Base-by-base conservation (phyloP, 306 rosid genomes). In the Amphicarpaea edgeworthii region DNA sequence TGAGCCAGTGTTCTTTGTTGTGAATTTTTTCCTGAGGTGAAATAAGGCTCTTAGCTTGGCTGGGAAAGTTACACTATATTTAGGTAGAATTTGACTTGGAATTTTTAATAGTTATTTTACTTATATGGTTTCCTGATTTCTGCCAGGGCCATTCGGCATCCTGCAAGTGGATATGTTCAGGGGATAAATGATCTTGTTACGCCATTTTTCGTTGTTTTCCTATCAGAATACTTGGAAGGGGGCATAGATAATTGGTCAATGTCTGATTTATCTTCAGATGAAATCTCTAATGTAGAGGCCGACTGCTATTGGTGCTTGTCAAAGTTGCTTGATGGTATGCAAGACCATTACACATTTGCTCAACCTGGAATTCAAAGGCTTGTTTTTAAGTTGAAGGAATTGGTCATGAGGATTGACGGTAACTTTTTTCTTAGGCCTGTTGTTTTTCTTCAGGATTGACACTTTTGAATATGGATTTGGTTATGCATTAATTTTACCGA, bases 121-220 rank as follows among this genome's bases (percentile, higher is more conserved):
- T 83, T 70, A 64, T 20, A 49, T 41, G 77, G 21, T 82, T 79
- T 77, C 57, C 58, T 79, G 51, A 49, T 81, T 81, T 60, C 55
- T 84, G 73, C 67, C 86, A 94, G 98, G 98, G 97, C 98, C 50
- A 94, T 94, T 79, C 96, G 96, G 68, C 98, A 94, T 87, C 98
- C 98, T 66, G 98, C 98, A 65, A 94, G 98, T 84, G 98, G 98
- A 81, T 94, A 94, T 69, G 98, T 94, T 75, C 98, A 91, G 90
- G 98, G 98, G 80, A 94, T 94, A 91, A 94, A 94, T 79, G 98
- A 94, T 81, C 97, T 94, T 58, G 97, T 77, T 58, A 91, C 98
- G 15, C 98, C 98, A 10, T 94, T 94, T 88, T 78, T 94, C 63
- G 91, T 94, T 78, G 97, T 91, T 78, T 91, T 94, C 86, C 83